Evolutionary conservation across 345 rosid species (phyloP), one percentile per base, ranked within the genome.

Genomic region (Rhodamnia rubescens): DNA sequence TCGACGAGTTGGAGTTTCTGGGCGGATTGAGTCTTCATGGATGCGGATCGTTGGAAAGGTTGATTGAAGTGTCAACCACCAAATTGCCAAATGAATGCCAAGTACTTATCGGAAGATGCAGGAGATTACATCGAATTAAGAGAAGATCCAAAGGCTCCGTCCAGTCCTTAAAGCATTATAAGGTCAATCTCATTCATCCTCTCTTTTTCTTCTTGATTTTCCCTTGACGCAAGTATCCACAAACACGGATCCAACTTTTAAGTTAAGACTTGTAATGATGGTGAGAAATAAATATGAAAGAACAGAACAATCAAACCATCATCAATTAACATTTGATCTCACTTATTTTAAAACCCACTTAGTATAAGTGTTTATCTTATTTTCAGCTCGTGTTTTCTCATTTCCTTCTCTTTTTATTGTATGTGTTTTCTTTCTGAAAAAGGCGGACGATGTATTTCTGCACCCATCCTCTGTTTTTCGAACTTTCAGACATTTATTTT

Each of bases 21-120:
- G 9, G 6, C 74, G 0, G 0, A 6, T 15, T 61, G 0, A 0
- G 0, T 0, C 11, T 61, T 15, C 0, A 0, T 7, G 2, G 0
- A 1, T 61, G 74, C 42, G 0, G 1, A 29, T 61, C 22, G 5
- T 61, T 61, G 22, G 42, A 61, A 61, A 29, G 40, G 11, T 15
- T 61, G 74, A 29, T 29, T 15, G 42, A 61, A 3, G 74, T 29
- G 42, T 15, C 74, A 15, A 61, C 74, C 42, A 29, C 74, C 74
- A 29, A 29, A 61, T 40, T 61, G 11, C 74, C 74, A 61, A 61
- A 61, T 29, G 22, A 61, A 29, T 61, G 74, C 74, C 0, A 0
- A 1, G 22, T 61, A 7, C 0, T 0, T 3, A 61, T 61, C 11
- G 1, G 0, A 10, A 0, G 0, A 29, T 29, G 42, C 22, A 7